A percentile compares a stretch with the other conserved stretches of the same genome.
These are phyloP conservation scores for Beauveria scarabaeidicola DNA, from an alignment of 2,329 filamentous ascomycete genomes.

Conservation along the genomic window DNA sequence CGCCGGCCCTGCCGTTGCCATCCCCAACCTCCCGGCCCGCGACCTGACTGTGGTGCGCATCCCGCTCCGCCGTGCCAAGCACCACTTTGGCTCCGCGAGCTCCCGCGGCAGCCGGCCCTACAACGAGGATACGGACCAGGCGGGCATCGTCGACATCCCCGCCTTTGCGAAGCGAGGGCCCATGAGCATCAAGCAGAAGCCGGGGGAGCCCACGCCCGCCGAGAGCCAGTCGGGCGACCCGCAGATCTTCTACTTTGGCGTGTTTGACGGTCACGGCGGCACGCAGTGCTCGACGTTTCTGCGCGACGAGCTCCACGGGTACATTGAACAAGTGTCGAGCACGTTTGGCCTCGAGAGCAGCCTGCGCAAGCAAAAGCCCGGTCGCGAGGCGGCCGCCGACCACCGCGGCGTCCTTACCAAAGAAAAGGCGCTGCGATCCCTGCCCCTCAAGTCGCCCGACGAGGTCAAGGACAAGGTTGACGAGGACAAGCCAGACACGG, in stretches of 20 bases:
- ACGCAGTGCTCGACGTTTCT: slow-evolving; percentile 81
- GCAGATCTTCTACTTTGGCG: slow-evolving; percentile 93
- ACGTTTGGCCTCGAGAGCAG: slow-evolving; percentile 74
- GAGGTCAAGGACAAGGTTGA: slow-evolving; percentile 32
- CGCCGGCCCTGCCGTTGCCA: slow-evolving; percentile 49
- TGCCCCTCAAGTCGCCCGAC: slow-evolving; percentile 42
- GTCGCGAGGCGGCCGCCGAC: slow-evolving; percentile 21
- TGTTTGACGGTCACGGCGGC: slow-evolving; percentile 95
- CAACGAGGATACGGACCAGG: slow-evolving; percentile 92
- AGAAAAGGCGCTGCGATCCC: slow-evolving; percentile 22
- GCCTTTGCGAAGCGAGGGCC: slow-evolving; percentile 83
- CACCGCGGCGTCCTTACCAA: slow-evolving; percentile 23
- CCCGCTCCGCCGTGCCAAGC: slow-evolving; percentile 84
- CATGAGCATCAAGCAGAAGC: slow-evolving; percentile 45
- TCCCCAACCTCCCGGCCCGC: slow-evolving; percentile 51
- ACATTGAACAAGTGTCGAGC: slow-evolving; percentile 73
- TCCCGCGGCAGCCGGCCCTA: slow-evolving; percentile 76
- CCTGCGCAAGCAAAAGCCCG: slow-evolving; percentile 41
- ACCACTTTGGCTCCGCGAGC: slow-evolving; percentile 80
- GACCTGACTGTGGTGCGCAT: slow-evolving; percentile 94
- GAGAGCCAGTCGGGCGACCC: slow-evolving; percentile 79
- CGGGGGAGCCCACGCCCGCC: slow-evolving; percentile 57
- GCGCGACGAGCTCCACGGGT: slow-evolving; percentile 73
- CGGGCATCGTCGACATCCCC: slow-evolving; percentile 85
- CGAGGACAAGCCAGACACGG: slow-evolving; percentile 13